Evolutionary conservation across 768 basidiomycete genomes (phyloP).

Genomic region (Cystobasidium ongulense): DNA sequence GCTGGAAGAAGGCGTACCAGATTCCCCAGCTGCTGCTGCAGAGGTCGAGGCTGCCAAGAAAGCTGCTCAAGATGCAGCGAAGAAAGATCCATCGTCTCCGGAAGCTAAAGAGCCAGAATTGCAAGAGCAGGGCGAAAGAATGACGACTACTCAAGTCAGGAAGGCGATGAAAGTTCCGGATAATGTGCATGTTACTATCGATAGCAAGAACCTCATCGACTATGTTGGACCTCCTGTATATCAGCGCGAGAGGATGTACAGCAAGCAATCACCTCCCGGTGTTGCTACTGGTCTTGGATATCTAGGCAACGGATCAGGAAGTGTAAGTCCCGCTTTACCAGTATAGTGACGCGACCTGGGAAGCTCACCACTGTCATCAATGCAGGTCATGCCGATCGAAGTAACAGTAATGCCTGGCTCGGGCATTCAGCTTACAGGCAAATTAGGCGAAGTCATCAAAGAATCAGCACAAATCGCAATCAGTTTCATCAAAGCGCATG

Average conservation of each 20-base stretch:
- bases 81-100: conserved; percentile 19
- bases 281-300: conserved; percentile 94
- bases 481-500: conserved; percentile 85
- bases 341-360: neutral
- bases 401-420: conserved; percentile 92
- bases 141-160: conserved; percentile 65
- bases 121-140: conserved; percentile 47
- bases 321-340: conserved; percentile 47
- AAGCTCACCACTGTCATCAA: neutral
- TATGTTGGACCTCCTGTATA: conserved; percentile 95
- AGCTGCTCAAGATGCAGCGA: conserved; percentile 36
- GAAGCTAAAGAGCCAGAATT: conserved; percentile 17
- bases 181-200: conserved; percentile 68
- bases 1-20: conserved; percentile 18
- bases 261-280: conserved; percentile 69
- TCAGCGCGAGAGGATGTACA: conserved; percentile 88
- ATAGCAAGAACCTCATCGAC: conserved; percentile 79
- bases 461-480: conserved; percentile 92
- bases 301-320: conserved; percentile 85
- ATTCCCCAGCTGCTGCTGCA: conserved; percentile 28
- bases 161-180: conserved; percentile 73
- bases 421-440: conserved; percentile 81
- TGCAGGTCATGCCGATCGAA: conserved; percentile 26
- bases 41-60: conserved; percentile 36
- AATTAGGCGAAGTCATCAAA: conserved; percentile 93